These are phyloP conservation scores for Peribolospora kevripleyi DNA, from an alignment of 768 basidiomycete genomes.

Conservation along the genomic window DNA sequence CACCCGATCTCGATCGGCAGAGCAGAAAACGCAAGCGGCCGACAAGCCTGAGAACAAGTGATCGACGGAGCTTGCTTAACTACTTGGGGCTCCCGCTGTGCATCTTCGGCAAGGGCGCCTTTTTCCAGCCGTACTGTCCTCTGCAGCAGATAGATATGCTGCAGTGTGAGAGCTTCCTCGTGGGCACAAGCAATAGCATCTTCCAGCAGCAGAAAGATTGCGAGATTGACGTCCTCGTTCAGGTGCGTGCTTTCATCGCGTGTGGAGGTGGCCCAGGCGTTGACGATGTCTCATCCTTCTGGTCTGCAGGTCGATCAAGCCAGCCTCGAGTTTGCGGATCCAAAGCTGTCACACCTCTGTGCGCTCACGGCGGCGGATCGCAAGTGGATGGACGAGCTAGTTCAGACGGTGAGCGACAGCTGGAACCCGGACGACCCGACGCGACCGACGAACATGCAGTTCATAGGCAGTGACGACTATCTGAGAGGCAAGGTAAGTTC, in stretches of 20 bases:
- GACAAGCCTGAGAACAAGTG: constrained; percentile 61
- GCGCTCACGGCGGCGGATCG: constrained; percentile 74
- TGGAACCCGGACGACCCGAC: constrained; percentile 45
- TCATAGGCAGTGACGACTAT: constrained; percentile 91
- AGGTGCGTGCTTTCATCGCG: constrained; percentile 28
- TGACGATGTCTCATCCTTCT: not conserved
- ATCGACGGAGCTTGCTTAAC: constrained; percentile 67
- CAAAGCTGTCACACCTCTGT: constrained; percentile 48
- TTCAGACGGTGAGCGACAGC: constrained; percentile 57
- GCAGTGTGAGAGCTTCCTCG: constrained; percentile 55
- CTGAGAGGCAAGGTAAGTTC: constrained; percentile 47
- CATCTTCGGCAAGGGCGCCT: constrained; percentile 79
- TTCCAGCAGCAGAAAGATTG: constrained; percentile 73
- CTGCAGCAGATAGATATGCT: constrained; percentile 82
- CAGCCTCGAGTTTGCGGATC: constrained; percentile 62
- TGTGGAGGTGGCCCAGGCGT: not conserved
- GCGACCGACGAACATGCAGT: constrained; percentile 41
- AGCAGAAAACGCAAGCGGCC: constrained; percentile 43
- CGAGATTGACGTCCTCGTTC: constrained; percentile 55
- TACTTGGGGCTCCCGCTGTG: constrained; percentile 86
- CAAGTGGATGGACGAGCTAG: constrained; percentile 86
- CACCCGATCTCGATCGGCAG: constrained; percentile 43
- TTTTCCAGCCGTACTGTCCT: constrained; percentile 95
- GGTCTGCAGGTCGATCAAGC: constrained; percentile 55
- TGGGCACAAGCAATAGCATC: constrained; percentile 72